A percentile compares a stretch with the other conserved stretches of the same genome.
phyloP scores from a whole-genome alignment of 306 rosid genomes.

The Fragaria vesca region DNA sequence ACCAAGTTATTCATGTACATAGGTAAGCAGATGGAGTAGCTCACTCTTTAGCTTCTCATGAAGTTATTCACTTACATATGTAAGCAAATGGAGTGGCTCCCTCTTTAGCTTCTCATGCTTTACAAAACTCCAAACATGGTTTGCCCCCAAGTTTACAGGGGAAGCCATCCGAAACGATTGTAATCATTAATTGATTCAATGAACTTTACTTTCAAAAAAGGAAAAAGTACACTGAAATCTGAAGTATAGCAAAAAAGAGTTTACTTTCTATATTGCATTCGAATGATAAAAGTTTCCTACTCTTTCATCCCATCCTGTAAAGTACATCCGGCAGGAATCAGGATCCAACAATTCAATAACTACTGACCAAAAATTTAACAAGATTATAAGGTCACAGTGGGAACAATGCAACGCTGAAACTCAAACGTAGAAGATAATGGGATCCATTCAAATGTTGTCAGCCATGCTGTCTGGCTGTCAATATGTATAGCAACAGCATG shows the following conservation, averaged over 20 bases:
- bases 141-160: too few species aligned
- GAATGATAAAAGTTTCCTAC: background rate
- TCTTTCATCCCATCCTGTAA: constrained; percentile 16
- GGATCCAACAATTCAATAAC: constrained; percentile 4
- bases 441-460: constrained; percentile 24
- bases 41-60: too few species aligned
- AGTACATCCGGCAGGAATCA: constrained; percentile 21
- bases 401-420: constrained; percentile 21
- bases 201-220: too few species aligned
- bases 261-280: background rate
- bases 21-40: too few species aligned
- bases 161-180: too few species aligned
- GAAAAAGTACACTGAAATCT: background rate
- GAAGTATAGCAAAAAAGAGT: background rate
- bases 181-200: too few species aligned
- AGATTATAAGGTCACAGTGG: constrained; percentile 1
- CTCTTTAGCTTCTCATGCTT: too few species aligned
- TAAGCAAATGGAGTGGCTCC: too few species aligned
- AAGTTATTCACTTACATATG: too few species aligned
- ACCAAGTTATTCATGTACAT: too few species aligned
- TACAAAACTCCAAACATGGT: too few species aligned
- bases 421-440: background rate
- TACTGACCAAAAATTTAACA: constrained; percentile 21
- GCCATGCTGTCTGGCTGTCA: constrained; percentile 33
- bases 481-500: constrained; percentile 28